These are phyloP conservation scores for Teunomyces stri DNA, from an alignment of 805 yeast species.

Conservation along the genomic window DNA sequence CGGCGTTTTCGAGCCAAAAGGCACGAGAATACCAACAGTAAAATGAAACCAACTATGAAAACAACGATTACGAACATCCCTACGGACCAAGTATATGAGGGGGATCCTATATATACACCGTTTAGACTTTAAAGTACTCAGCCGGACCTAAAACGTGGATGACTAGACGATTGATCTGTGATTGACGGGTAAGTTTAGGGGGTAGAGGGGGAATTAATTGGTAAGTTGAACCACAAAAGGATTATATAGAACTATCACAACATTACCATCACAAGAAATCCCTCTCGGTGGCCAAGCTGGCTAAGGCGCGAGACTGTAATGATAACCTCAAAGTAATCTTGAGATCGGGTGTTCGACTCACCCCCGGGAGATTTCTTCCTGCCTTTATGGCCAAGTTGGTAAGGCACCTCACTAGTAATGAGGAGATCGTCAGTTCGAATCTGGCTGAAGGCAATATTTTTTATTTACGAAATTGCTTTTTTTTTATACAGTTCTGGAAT, in stretches of 20 bases:
- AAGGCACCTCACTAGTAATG: conserved; percentile 17
- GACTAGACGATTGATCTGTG: too few relatives aligned
- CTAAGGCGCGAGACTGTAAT: conserved; percentile 48
- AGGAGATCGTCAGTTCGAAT: conserved; percentile 17
- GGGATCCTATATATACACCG: neutral
- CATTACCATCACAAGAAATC: neutral
- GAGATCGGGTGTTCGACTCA: conserved; percentile 50
- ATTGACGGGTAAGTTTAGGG: too few relatives aligned
- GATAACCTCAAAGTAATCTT: conserved; percentile 32
- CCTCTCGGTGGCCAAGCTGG: conserved; percentile 49
- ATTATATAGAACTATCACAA: neutral
- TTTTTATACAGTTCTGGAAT: neutral
- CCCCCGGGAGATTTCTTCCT: conserved; percentile 38
- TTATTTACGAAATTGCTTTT: conserved; percentile 2
- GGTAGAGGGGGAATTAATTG: too few relatives aligned
- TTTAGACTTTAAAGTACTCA: neutral
- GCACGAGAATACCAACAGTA: neutral
- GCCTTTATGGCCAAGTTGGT: conserved; percentile 16
- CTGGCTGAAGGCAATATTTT: conserved; percentile 14
- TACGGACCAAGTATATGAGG: too few relatives aligned
- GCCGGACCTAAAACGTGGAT: too few relatives aligned
- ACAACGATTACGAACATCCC: neutral
- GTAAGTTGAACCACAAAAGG: neutral
- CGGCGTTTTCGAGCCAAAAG: neutral
- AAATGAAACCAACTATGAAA: neutral